Conservation (phyloP, 2,329 filamentous ascomycete genomes). For the Cladosporium sp. region DNA sequence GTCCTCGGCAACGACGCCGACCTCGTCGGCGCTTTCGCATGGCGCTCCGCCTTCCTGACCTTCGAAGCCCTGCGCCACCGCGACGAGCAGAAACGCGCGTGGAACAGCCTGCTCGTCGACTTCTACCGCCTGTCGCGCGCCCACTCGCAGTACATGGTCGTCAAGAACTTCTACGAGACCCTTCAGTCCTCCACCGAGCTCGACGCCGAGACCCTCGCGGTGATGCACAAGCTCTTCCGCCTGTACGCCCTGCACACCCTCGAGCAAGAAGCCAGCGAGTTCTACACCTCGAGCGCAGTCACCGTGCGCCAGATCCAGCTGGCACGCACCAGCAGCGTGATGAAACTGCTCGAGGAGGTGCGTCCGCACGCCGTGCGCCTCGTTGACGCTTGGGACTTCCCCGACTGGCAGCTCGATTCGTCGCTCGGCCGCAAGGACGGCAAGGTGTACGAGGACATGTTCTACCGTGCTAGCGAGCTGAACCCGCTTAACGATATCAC, state of each 20-base stretch:
- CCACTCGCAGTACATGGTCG: conserved; percentile 74
- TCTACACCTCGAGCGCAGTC: conserved; percentile 68
- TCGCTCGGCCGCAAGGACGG: conserved; percentile 70
- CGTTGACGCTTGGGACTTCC: conserved; percentile 74
- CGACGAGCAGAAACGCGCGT: conserved; percentile 72
- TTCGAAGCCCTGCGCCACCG: conserved; percentile 74
- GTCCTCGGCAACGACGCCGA: conserved; percentile 69
- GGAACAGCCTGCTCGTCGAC: conserved; percentile 76
- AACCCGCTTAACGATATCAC: conserved; percentile 73
- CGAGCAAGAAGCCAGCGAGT: conserved; percentile 68
- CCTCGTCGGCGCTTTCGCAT: conserved; percentile 72
- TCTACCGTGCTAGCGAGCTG: conserved; percentile 67
- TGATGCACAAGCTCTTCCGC: conserved; percentile 68
- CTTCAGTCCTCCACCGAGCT: conserved; percentile 60
- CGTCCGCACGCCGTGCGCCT: conserved; percentile 70
- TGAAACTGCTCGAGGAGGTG: conserved; percentile 69
- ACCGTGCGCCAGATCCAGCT: conserved; percentile 73
- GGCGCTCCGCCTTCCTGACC: conserved; percentile 71
- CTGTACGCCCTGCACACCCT: conserved; percentile 67
- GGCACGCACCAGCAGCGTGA: conserved; percentile 65
- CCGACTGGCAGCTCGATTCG: conserved; percentile 75
- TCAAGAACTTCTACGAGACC: conserved; percentile 75
- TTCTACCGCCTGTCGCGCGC: conserved; percentile 76
- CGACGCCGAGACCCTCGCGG: conserved; percentile 56
- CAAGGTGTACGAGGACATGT: conserved; percentile 76